Conservation (phyloP, 768 basidiomycete species). For the Agaricus sinodeliciosus region DNA sequence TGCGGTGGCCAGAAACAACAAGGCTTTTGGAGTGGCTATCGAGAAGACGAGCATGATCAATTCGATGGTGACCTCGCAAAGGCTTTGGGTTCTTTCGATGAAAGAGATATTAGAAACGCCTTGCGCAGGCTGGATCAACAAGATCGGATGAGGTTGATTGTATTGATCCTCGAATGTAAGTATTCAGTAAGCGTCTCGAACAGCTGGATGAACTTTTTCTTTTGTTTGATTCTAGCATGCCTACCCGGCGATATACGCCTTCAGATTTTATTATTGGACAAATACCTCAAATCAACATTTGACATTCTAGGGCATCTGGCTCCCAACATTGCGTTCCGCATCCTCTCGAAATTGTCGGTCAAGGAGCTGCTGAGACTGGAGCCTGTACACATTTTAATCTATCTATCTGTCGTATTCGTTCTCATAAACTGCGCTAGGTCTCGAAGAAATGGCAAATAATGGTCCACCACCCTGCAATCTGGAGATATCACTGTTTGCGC, state of each 20-base stretch:
- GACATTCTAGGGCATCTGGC: conserved; percentile 74
- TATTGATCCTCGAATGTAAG: conserved; percentile 57
- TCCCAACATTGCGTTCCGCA: conserved; percentile 54
- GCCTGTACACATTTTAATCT: conserved; percentile 29
- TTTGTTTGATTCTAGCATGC: conserved; percentile 43
- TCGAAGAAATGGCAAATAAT: conserved; percentile 38
- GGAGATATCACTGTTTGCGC: conserved; percentile 69
- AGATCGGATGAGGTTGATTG: conserved; percentile 64
- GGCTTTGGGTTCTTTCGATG: conserved; percentile 59
- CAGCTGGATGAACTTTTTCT: conserved; percentile 4
- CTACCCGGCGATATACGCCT: conserved; percentile 80
- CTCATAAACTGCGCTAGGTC: conserved; percentile 27
- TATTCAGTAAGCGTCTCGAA: neutral
- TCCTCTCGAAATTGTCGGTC: conserved; percentile 51
- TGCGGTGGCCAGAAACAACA: conserved; percentile 59
- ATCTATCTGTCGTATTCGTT: conserved; percentile 21
- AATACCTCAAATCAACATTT: conserved; percentile 76
- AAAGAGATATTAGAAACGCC: conserved; percentile 61
- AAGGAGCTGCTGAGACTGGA: conserved; percentile 57
- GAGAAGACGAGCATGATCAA: conserved; percentile 42
- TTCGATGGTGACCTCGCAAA: conserved; percentile 33
- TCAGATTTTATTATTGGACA: conserved; percentile 79
- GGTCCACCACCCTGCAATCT: conserved; percentile 61
- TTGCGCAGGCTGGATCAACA: conserved; percentile 57
- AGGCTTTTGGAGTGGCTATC: conserved; percentile 72